Conservation (phyloP, 352 stramenopile species). For the Pythium pyrilobum region DNA sequence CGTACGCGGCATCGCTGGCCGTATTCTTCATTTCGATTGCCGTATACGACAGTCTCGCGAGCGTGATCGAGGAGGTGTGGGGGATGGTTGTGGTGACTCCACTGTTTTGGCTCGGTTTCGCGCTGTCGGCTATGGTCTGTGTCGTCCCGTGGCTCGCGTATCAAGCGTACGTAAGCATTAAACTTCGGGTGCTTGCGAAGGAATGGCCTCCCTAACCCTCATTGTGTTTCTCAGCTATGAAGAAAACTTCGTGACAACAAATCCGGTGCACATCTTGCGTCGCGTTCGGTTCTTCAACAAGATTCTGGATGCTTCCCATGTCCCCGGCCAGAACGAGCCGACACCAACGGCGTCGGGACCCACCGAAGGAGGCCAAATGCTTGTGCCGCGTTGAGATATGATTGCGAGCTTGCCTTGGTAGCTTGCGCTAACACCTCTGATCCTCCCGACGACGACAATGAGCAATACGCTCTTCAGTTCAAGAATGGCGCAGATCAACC, state of each 20-base stretch:
- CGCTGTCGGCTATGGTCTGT: slow-evolving; percentile 32
- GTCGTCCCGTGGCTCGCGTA: slow-evolving; percentile 58
- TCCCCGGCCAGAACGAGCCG: slow-evolving; percentile 12
- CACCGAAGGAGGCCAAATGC: slow-evolving; percentile 1
- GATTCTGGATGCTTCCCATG: slow-evolving; percentile 49
- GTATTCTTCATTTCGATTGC: slow-evolving; percentile 43
- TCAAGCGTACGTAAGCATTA: slow-evolving; percentile 44
- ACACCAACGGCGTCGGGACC: not conserved
- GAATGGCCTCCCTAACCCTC: not conserved
- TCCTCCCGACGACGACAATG: too few species aligned
- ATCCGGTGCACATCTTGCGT: slow-evolving; percentile 71
- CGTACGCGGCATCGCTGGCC: slow-evolving; percentile 45
- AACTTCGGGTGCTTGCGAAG: not conserved
- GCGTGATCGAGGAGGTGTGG: slow-evolving; percentile 48
- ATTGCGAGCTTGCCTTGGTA: too few species aligned
- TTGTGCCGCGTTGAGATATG: too few species aligned
- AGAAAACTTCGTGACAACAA: slow-evolving; percentile 70
- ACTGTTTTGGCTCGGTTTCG: slow-evolving; percentile 62
- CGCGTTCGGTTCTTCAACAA: slow-evolving; percentile 71
- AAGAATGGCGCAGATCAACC: too few species aligned
- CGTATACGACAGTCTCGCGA: slow-evolving; percentile 49
- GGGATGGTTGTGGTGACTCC: slow-evolving; percentile 22
- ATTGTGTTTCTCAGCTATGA: slow-evolving; percentile 35
- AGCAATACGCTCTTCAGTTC: too few species aligned
- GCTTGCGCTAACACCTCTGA: too few species aligned